Evolutionary conservation across 129 eudicot genomes (phyloP), one percentile per base, ranked within the genome.

Genomic region (Arctium minus): DNA sequence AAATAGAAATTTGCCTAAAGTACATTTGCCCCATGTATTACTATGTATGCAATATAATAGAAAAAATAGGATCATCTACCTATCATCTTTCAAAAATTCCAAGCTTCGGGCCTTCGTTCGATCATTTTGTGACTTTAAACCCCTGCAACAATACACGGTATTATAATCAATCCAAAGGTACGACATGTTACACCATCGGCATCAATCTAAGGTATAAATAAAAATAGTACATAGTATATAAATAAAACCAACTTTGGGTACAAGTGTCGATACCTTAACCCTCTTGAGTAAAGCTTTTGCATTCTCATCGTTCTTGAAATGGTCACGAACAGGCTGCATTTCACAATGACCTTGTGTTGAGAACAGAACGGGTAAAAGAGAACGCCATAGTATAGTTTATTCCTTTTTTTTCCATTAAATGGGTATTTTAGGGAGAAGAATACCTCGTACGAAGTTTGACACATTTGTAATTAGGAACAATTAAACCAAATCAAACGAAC

Each of bases 281-380:
- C 86, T 87, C 85, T 91, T 92, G 79, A 95, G 60, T 69, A 95
- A 83, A 2, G 91, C 93, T 84, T 89, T 95, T 31, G 97, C 97
- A 29, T 85, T 85, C n/a, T 86, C 85, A 69, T 92, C 89, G 22
- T 83, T 91, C 39, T 86, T 90, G 75, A 95, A 95, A 86, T 95
- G 98, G 81, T 95, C 97, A 29, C 97, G 93, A 3, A 95, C 97
- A 71, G 98, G 98, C 98, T 90, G 88, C 85, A 85, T 50, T 50
- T 48, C 6, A 3, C n/a, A 50, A 50, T 1, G 62, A 50, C 9
- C 62, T 56, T 56, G 65, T 56, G 22, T 56, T 56, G 22, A 53
- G 64, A 3, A 53, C 22, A 15, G 22, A 53, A 53, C 18, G 15
- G 17, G 12, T 2, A 15, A 53, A 44, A 13, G 22, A 56, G 65